Conservation (phyloP, 768 basidiomycete genomes). For the Inosperma sp. region DNA sequence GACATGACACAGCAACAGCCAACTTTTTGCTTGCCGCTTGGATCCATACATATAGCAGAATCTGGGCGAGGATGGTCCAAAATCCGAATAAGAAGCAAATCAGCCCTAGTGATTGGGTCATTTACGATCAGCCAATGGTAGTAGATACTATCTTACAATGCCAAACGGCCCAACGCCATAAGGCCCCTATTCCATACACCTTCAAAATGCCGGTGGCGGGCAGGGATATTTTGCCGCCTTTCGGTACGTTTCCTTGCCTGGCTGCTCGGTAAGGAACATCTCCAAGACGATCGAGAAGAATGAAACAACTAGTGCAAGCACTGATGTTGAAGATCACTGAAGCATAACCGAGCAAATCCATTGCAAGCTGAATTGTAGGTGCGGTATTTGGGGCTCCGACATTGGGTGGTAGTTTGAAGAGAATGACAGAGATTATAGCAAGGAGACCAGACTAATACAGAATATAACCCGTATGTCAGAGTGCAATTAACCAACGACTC, state of each 20-base stretch:
- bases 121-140: background rate
- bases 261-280: slow-evolving; percentile 20
- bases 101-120: slow-evolving; percentile 18
- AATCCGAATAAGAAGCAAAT: slow-evolving; percentile 20
- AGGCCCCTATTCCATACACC: slow-evolving; percentile 19
- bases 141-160: slow-evolving; percentile 16
- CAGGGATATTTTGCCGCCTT: slow-evolving; percentile 11
- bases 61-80: slow-evolving; percentile 18
- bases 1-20: slow-evolving; percentile 9
- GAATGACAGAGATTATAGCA: slow-evolving; percentile 16
- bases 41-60: slow-evolving; percentile 21
- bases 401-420: slow-evolving; percentile 10
- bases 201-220: slow-evolving; percentile 15
- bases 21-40: slow-evolving; percentile 14
- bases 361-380: slow-evolving; percentile 1
- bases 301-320: slow-evolving; percentile 20
- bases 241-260: slow-evolving; percentile 9
- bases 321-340: slow-evolving; percentile 24
- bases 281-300: slow-evolving; percentile 22
- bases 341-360: slow-evolving; percentile 17
- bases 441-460: slow-evolving; percentile 20
- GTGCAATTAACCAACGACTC: background rate
- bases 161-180: slow-evolving; percentile 21
- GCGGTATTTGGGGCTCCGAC: background rate
- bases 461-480: background rate